A percentile compares a stretch with the other conserved stretches of the same genome.
Evolutionary conservation across 1,284 basidiomycete species (phyloP).

Genomic region (Butyriboletus pseudospeciosus): DNA sequence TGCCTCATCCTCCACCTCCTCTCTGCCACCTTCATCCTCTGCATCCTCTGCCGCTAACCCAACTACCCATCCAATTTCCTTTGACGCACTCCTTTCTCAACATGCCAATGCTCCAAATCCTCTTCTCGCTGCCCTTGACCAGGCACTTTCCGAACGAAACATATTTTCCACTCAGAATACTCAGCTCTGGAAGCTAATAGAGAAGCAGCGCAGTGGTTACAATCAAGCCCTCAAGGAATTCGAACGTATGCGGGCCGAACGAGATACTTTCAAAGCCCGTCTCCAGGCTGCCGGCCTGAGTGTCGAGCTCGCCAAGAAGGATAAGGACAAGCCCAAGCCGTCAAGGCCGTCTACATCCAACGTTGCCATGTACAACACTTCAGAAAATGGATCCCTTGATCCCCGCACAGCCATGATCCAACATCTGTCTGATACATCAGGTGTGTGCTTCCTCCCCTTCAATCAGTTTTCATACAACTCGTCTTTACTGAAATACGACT

Average conservation of each 20-base stretch:
- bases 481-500: slow-evolving; percentile 25
- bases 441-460: slow-evolving; percentile 37
- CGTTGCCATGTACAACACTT: slow-evolving; percentile 19
- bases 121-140: slow-evolving; percentile 63
- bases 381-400: slow-evolving; percentile 21
- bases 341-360: slow-evolving; percentile 25
- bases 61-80: slow-evolving; percentile 41
- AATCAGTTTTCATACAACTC: slow-evolving; percentile 9
- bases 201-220: slow-evolving; percentile 75
- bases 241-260: slow-evolving; percentile 74
- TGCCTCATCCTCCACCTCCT: slow-evolving; percentile 23
- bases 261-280: slow-evolving; percentile 62
- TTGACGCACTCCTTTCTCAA: slow-evolving; percentile 53
- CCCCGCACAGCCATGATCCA: slow-evolving; percentile 34
- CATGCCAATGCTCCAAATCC: slow-evolving; percentile 54
- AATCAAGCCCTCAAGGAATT: slow-evolving; percentile 72
- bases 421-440: slow-evolving; percentile 50
- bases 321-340: slow-evolving; percentile 30
- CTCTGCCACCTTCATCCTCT: slow-evolving; percentile 28
- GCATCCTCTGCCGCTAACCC: slow-evolving; percentile 27
- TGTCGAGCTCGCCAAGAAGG: slow-evolving; percentile 27
- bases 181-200: slow-evolving; percentile 89
- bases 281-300: slow-evolving; percentile 40
- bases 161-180: slow-evolving; percentile 74
- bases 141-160: slow-evolving; percentile 74